Conservation (phyloP, 495 filamentous ascomycete species). For the Aeminium ludgeri region DNA sequence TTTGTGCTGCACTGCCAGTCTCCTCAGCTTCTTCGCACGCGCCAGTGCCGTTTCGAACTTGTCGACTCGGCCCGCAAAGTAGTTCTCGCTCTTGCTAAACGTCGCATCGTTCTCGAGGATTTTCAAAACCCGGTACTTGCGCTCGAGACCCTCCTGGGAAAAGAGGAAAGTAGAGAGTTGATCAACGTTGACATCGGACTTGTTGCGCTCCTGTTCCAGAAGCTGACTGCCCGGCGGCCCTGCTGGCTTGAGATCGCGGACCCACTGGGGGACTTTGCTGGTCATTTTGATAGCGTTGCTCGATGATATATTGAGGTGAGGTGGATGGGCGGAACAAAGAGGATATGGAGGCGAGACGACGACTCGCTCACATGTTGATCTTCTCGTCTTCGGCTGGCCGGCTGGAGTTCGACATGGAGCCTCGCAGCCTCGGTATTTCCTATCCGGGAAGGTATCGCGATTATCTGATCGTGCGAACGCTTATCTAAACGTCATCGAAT, state of each 20-base stretch:
- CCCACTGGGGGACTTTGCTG: constrained; percentile 37
- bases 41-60: constrained; percentile 44
- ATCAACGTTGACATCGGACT: constrained; percentile 41
- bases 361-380: too few species aligned
- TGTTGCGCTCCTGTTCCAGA: constrained; percentile 39
- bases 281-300: neutral
- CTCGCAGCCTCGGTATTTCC: too few species aligned
- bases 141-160: constrained; percentile 37
- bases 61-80: constrained; percentile 46
- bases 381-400: too few species aligned
- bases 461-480: too few species aligned
- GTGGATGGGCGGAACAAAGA: too few species aligned
- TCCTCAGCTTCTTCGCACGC: constrained; percentile 46
- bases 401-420: too few species aligned
- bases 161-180: constrained; percentile 45
- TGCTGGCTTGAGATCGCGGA: constrained; percentile 44
- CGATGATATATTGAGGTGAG: neutral
- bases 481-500: too few species aligned
- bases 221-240: constrained; percentile 44
- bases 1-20: constrained; percentile 40
- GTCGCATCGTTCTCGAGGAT: constrained; percentile 42
- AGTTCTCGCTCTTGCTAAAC: constrained; percentile 55
- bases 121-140: constrained; percentile 35
- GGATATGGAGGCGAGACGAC: too few species aligned
- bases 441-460: too few species aligned